These are phyloP conservation scores for Pseudocercospora vitis DNA, from an alignment of 2,329 filamentous ascomycete genomes.

Conservation along the genomic window DNA sequence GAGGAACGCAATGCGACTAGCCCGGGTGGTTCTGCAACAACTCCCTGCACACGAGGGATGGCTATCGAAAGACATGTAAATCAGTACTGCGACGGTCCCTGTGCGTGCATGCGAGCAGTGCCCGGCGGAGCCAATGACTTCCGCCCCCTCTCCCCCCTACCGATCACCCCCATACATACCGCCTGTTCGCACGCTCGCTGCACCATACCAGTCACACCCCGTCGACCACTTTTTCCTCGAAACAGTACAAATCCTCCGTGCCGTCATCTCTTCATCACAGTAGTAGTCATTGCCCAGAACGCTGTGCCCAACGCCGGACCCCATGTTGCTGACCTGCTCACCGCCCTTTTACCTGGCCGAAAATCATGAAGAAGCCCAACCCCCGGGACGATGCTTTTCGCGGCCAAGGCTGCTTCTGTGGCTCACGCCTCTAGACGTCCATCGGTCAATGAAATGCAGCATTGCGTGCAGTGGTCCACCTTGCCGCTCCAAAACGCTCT, in stretches of 20 bases:
- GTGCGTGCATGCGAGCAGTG: constrained; percentile 5
- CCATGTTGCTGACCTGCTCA: constrained; percentile 13
- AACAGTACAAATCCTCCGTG: constrained; percentile 2
- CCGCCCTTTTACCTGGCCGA: constrained; percentile 19
- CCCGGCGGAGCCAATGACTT: not conserved
- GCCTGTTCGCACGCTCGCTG: not conserved
- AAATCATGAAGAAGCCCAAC: constrained; percentile 10
- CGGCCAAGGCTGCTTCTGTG: constrained; percentile 20
- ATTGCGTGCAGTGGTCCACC: constrained; percentile 10
- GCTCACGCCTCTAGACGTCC: constrained; percentile 11
- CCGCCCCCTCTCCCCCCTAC: not conserved
- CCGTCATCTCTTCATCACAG: not conserved
- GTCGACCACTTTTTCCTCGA: not conserved
- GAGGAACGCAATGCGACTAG: not conserved
- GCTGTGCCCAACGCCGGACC: not conserved
- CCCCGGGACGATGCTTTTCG: constrained; percentile 17
- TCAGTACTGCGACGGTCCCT: not conserved
- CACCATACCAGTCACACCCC: not conserved
- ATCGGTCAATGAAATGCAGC: constrained; percentile 9
- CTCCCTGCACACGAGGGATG: not conserved
- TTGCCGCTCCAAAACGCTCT: constrained; percentile 8
- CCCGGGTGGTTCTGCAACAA: not conserved
- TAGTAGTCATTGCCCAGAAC: not conserved
- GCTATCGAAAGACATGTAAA: too few relatives aligned
- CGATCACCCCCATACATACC: not conserved